Percentiles rank a stretch among this genome's conserved stretches.
These are phyloP conservation scores for Rhodocollybia butyracea DNA, from an alignment of 768 basidiomycete genomes.

Conservation along the genomic window DNA sequence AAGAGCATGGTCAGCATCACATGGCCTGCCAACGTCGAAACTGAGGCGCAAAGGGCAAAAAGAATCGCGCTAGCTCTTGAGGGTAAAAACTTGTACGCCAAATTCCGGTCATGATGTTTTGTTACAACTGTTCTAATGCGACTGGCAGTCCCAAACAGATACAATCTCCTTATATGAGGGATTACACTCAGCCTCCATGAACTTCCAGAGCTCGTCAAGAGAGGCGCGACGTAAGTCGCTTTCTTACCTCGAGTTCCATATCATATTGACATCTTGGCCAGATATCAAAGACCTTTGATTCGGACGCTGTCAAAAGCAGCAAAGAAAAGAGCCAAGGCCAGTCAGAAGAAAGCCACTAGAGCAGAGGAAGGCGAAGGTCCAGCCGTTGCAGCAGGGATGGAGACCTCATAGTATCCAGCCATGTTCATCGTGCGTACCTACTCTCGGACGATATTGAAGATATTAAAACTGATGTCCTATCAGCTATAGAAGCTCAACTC, in stretches of 20 bases:
- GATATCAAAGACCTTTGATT: slow-evolving; percentile 52
- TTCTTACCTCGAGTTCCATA: background rate
- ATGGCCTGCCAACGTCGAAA: slow-evolving; percentile 11
- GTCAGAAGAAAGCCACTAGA: slow-evolving; percentile 32
- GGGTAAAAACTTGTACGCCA: slow-evolving; percentile 39
- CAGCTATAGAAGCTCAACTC: background rate
- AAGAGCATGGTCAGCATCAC: slow-evolving; percentile 29
- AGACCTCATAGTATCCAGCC: background rate
- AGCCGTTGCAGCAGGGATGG: background rate
- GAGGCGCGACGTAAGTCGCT: slow-evolving; percentile 49
- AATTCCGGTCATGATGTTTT: background rate
- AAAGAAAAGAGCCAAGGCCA: slow-evolving; percentile 49
- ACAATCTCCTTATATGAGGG: slow-evolving; percentile 66
- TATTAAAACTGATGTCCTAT: background rate
- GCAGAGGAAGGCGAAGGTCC: background rate
- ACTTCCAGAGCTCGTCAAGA: slow-evolving; percentile 33
- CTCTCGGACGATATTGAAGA: background rate
- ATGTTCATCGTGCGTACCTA: no score
- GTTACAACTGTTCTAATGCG: background rate
- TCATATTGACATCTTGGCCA: slow-evolving; percentile 22
- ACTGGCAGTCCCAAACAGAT: slow-evolving; percentile 46
- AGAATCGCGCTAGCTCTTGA: slow-evolving; percentile 43
- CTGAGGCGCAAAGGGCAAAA: slow-evolving; percentile 30
- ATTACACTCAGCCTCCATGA: slow-evolving; percentile 55
- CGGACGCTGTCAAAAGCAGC: slow-evolving; percentile 59